Conservation (phyloP, 805 yeast genomes). For the Debaryomyces hansenii region DNA sequence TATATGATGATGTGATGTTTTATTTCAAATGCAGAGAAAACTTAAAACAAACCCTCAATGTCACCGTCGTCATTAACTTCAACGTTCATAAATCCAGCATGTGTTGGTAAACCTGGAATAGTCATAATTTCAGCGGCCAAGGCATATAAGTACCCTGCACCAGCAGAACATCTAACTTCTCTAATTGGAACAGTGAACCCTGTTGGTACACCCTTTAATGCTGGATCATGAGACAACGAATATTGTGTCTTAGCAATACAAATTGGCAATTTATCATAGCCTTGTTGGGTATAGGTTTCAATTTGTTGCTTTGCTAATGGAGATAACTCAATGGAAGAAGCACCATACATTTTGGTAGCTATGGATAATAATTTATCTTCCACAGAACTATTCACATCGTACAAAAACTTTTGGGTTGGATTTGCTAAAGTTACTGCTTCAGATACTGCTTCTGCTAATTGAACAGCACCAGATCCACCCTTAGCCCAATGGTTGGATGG, state of each 20-base stretch:
- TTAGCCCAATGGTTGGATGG: conserved; percentile 92
- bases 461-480: conserved; percentile 90
- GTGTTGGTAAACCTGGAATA: conserved; percentile 95
- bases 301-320: conserved; percentile 82
- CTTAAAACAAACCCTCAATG: conserved; percentile 84
- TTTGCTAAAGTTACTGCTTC: conserved; percentile 56
- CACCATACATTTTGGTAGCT: conserved; percentile 92
- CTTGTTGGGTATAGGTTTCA: conserved; percentile 79
- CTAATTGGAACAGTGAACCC: conserved; percentile 93
- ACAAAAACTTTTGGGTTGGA: conserved; percentile 49
- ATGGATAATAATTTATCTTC: conserved; percentile 78
- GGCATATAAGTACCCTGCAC: conserved; percentile 96
- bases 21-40: not conserved
- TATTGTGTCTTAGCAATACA: conserved; percentile 98
- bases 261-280: conserved; percentile 86
- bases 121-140: conserved; percentile 97
- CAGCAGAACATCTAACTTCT: conserved; percentile 91
- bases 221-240: conserved; percentile 91
- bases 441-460: conserved; percentile 80
- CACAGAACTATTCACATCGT: conserved; percentile 68
- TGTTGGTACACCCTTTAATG: conserved; percentile 90
- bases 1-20: not conserved
- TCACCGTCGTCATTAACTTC: conserved; percentile 90
- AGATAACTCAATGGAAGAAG: conserved; percentile 75
- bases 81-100: conserved; percentile 95